Evolutionary conservation across 805 yeast species (phyloP).

Genomic region (Yamadazyma laniorum): DNA sequence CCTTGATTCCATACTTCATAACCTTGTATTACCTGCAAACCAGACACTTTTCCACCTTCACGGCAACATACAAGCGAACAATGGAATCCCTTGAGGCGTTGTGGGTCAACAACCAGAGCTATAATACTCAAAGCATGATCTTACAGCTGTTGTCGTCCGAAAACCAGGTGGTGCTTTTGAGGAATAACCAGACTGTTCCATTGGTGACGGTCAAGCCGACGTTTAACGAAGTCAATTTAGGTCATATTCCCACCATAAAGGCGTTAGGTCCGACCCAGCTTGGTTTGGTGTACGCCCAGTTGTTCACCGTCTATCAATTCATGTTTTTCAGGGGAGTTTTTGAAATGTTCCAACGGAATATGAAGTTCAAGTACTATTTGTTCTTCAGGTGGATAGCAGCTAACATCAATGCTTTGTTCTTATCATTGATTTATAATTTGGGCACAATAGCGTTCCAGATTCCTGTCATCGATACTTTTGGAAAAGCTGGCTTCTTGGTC

Average conservation of each 20-base stretch:
- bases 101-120: constrained; percentile 24
- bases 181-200: constrained; percentile 16
- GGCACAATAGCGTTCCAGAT: constrained; percentile 32
- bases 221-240: constrained; percentile 21
- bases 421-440: constrained; percentile 30
- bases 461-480: constrained; percentile 24
- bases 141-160: constrained; percentile 14
- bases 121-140: constrained; percentile 19
- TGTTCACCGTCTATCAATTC: constrained; percentile 35
- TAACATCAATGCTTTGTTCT: constrained; percentile 27
- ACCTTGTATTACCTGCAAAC: constrained; percentile 26
- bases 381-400: constrained; percentile 27
- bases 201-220: constrained; percentile 22
- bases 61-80: constrained; percentile 26
- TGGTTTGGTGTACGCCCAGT: constrained; percentile 31
- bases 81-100: constrained; percentile 15
- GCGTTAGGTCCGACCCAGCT: constrained; percentile 33
- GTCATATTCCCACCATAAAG: constrained; percentile 20
- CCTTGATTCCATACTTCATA: constrained; percentile 15
- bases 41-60: constrained; percentile 30
- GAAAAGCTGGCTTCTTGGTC: constrained; percentile 32
- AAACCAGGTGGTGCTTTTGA: constrained; percentile 14
- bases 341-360: constrained; percentile 17
- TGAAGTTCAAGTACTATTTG: constrained; percentile 26
- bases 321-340: constrained; percentile 29